phyloP scores from a whole-genome alignment of 345 rosid genomes.

The Excoecaria cochinchinensis region DNA sequence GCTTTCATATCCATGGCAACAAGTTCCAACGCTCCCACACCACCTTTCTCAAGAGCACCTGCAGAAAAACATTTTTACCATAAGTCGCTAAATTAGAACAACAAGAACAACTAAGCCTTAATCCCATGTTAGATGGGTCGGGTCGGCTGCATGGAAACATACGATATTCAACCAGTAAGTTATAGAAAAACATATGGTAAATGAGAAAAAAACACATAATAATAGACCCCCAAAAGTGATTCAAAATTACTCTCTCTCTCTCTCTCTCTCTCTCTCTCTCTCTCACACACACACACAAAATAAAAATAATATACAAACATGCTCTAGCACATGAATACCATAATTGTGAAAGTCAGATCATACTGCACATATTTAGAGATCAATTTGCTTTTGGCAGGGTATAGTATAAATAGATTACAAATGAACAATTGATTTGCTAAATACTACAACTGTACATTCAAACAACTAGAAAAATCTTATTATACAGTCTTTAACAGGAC shows the following conservation, averaged over 20 bases:
- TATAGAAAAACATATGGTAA: not conserved
- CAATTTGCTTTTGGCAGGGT: not conserved
- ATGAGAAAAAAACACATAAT: not conserved
- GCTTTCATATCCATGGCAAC: slow-evolving; percentile 99
- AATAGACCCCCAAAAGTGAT: slow-evolving; percentile 3
- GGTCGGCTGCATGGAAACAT: no score
- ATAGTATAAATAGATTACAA: not conserved
- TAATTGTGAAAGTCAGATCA: not conserved
- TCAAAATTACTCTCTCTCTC: not conserved
- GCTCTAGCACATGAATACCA: not conserved
- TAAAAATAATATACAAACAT: not conserved
- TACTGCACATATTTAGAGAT: not conserved
- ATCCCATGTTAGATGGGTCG: no score
- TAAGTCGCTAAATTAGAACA: not conserved
- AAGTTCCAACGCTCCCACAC: slow-evolving; percentile 96
- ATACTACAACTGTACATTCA: not conserved
- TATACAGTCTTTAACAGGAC: not conserved
- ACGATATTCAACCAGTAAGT: not conserved
- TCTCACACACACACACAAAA: not conserved
- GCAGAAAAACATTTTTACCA: slow-evolving; percentile 23
- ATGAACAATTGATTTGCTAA: not conserved
- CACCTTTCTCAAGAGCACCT: slow-evolving; percentile 97
- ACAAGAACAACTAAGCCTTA: no score
- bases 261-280: not conserved
- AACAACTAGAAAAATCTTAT: not conserved